Evolutionary conservation across 495 filamentous ascomycete species (phyloP).

Genomic region (Annulohypoxylon bovei): DNA sequence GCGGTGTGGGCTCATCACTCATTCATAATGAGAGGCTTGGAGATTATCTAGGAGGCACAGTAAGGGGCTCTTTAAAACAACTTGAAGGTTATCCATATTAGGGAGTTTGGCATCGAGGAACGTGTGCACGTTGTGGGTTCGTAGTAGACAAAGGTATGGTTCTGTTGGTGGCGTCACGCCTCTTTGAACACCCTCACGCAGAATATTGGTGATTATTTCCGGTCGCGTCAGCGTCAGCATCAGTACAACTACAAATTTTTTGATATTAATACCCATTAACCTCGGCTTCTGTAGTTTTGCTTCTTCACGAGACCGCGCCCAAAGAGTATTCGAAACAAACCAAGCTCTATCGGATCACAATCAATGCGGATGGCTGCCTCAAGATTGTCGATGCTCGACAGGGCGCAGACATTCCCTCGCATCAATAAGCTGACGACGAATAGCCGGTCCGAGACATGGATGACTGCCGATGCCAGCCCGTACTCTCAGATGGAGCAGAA

Average conservation of each 20-base stretch:
- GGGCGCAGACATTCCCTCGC: slow-evolving; percentile 25
- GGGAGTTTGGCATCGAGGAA: neutral
- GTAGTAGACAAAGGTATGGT: neutral
- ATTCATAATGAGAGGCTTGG: neutral
- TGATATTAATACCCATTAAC: neutral
- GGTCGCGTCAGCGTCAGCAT: slow-evolving; percentile 18
- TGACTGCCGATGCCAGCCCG: slow-evolving; percentile 1
- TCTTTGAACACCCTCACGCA: neutral
- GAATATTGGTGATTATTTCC: slow-evolving; percentile 4
- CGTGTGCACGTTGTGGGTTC: neutral
- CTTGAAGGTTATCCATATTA: neutral
- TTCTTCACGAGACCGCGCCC: neutral
- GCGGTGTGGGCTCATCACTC: neutral
- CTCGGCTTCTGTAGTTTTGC: neutral
- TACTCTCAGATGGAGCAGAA: slow-evolving; percentile 18
- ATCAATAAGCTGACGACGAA: neutral
- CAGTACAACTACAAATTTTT: slow-evolving; percentile 10
- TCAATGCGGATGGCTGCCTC: neutral
- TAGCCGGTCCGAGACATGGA: slow-evolving; percentile 18
- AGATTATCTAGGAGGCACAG: neutral
- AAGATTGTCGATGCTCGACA: slow-evolving; percentile 19
- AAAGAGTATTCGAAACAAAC: neutral
- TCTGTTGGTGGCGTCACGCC: neutral
- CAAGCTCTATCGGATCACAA: neutral
- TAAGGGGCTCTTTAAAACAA: neutral